Percentiles rank a stretch among this genome's conserved stretches.
phyloP scores from a whole-genome alignment of 139 green algal genomes.

The Chlorokybus atmophyticus region DNA sequence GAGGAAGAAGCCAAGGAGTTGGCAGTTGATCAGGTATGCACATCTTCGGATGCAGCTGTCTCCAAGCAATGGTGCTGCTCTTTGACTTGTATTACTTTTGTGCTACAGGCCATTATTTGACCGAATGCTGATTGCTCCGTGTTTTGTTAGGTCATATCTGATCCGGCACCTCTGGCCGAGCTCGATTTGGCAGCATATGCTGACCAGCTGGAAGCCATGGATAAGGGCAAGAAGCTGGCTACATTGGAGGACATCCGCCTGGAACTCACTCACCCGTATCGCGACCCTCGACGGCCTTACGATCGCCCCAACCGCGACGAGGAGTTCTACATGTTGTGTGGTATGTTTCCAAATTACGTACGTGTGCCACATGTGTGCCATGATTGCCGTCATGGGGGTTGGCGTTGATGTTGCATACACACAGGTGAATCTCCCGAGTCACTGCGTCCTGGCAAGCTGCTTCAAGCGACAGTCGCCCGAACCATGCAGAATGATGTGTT shows the following conservation, averaged over 20 bases:
- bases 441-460: no score
- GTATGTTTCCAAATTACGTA: not conserved
- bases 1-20: not conserved
- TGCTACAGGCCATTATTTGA: no score
- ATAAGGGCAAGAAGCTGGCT: not conserved
- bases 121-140: no score
- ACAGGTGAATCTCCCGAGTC: not conserved
- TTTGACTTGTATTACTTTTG: no score
- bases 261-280: constrained; percentile 4
- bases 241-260: not conserved
- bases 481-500: no score
- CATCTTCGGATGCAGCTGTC: no score
- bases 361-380: not conserved
- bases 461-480: no score
- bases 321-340: not conserved
- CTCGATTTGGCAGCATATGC: not conserved
- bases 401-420: not conserved
- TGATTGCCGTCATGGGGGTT: not conserved
- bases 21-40: no score
- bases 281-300: not conserved
- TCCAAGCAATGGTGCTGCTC: no score
- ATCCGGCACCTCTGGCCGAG: not conserved
- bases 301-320: not conserved
- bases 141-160: no score
- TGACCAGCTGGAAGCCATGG: not conserved